Base-by-base conservation (phyloP, 192 early-diverging fungal genomes). In the Spizellomyces sp. region DNA sequence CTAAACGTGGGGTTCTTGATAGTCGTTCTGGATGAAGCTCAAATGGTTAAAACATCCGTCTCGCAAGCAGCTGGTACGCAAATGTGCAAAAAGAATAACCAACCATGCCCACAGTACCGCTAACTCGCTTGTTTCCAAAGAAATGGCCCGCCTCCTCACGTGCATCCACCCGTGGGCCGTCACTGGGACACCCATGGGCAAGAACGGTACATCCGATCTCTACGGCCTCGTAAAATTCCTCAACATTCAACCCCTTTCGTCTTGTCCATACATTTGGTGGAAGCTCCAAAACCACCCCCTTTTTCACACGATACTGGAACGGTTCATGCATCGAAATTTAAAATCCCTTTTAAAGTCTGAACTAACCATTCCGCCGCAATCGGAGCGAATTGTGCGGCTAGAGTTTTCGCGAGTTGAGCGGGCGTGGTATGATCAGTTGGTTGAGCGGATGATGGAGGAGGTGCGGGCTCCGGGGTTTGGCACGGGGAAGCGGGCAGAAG, bases 11-110 rank as follows among this genome's bases (percentile, higher is more conserved):
- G 12, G 12, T 22, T 14, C 59, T 19, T 61, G 14, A 19, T 22
- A 61, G 64, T 85, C 0, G 72, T 84, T 7, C 72, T 91, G 14
- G 90, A 91, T 64, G 90, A 91, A 74, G 88, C 90, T 17, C 90
- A 91, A 61, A 83, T 85, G 83, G 85, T 91, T 9, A 87, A 90
- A 58, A 75, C 66, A 9, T 52, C 80, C 7, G 78, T 78, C n/a
- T 74, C 81, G 4, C 64, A 76, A 54, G 14, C 50, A 54, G 50
- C 27, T 36, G 27, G 27, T 36, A 36, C 27, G 27, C 27, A 36
- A 54, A 54, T 12, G 50, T 54, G 17, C 0, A 54, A 54, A 12
- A 54, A 2, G 14, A 54, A 12, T 54, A 2, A 12, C 50, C 12
- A 19, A 12, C n/a, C 48, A 52, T 52, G 9, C n/a, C n/a, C 9